Base-by-base conservation (phyloP, 192 early-diverging fungal genomes). In the Umbelopsis sp. region DNA sequence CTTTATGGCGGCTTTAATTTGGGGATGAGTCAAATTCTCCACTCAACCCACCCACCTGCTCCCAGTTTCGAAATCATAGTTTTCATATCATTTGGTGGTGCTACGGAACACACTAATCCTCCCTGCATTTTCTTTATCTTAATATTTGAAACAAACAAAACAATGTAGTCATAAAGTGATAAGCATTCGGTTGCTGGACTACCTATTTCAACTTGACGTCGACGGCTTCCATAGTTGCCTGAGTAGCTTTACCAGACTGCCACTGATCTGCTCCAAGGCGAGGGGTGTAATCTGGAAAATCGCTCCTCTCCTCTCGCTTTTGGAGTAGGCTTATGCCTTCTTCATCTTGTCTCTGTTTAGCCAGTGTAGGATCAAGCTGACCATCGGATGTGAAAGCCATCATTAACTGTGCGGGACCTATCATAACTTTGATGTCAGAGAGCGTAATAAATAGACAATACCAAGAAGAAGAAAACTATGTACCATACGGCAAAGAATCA, bases 361-460 rank as follows among this genome's bases (percentile, higher is more conserved):
- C 56, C 56, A 62, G 32, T 8, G 34, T 32, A 43, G 31, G 56
- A 31, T 77, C 70, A 16, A 87, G 36, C 66, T 87, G 86, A 41
- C 70, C 75, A 44, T 82, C 83, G 4, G 68, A 65, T 0, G 82
- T 78, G 44, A 85, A 81, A 0, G 74, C 26, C 66, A 78, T 78
- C 76, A 87, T 77, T 20, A 87, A 29, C 45, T 82, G 77, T 11
- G 86, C 75, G 6, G 84, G 84, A n/a, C 86, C 84, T 47, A 65
- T 9, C 12, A 54, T 12, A 73, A 24, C 2, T 16, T 3, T 51
- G 5, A 29, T 22, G 6, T n/a, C n/a, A n/a, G n/a, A n/a, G n/a
- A n/a, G n/a, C n/a, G n/a, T n/a, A n/a, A n/a, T n/a, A n/a, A n/a
- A n/a, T n/a, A n/a, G n/a, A n/a, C n/a, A n/a, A n/a, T n/a, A n/a